Evolutionary conservation across 306 rosid genomes (phyloP).

Genomic region (Glycine soja): DNA sequence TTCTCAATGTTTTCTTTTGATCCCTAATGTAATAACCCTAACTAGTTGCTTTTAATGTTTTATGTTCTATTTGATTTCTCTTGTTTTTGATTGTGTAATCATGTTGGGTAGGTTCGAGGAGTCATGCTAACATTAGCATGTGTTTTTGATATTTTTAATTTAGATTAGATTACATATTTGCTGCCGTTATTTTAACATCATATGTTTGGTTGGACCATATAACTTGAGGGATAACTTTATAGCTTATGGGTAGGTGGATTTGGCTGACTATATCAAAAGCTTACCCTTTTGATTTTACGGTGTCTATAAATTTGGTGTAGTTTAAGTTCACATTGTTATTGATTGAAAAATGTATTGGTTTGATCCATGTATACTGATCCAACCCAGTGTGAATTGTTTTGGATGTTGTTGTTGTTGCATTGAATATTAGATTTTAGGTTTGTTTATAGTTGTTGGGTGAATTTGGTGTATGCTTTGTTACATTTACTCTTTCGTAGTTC

Average conservation of each 20-base stretch:
- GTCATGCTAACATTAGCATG: neutral
- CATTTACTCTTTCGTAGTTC: neutral
- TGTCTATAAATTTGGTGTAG: neutral
- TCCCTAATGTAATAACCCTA: neutral
- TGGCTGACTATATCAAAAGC: no score
- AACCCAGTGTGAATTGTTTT: no score
- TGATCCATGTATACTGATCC: no score
- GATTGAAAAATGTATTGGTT: no score
- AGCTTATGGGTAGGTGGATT: neutral
- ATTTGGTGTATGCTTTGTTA: neutral
- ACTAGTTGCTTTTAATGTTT: neutral
- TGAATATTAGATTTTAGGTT: constrained; percentile 7
- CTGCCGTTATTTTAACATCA: neutral
- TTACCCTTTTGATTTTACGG: neutral
- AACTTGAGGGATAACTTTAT: no score
- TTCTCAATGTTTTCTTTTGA: neutral
- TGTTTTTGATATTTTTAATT: neutral
- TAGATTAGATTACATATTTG: neutral
- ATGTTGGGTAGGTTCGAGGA: neutral
- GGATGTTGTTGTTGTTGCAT: neutral
- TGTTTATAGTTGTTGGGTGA: constrained; percentile 8
- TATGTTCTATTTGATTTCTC: neutral
- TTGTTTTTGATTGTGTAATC: neutral
- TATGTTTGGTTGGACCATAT: neutral
- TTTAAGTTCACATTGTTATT: neutral